Evolutionary conservation across 305 asterid genomes (phyloP).

Genomic region (Fraxinus velutina): DNA sequence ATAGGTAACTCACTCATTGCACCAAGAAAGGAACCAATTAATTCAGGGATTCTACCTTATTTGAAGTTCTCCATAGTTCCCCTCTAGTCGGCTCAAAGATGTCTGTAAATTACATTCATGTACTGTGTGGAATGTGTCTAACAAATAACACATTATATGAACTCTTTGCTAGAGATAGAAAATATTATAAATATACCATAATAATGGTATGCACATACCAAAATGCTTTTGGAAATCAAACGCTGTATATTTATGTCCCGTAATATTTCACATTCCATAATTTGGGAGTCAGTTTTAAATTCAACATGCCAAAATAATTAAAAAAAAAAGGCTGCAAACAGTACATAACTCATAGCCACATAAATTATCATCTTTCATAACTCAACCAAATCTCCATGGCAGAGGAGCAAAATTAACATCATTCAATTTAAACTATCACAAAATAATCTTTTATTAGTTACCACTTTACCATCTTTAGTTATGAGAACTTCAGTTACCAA

Average conservation of each 20-base stretch:
- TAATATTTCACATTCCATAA: neutral
- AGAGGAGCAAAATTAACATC: neutral
- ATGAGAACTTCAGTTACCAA: neutral
- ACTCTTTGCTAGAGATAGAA: neutral
- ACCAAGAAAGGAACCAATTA: neutral
- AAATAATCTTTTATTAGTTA: neutral
- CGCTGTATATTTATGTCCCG: neutral
- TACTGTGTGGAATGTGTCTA: neutral
- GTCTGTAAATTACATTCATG: neutral
- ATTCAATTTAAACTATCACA: neutral
- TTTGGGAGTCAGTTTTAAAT: neutral
- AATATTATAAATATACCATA: neutral
- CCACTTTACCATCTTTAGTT: neutral
- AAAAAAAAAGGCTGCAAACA: neutral
- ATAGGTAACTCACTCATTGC: neutral
- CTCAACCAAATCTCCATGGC: neutral
- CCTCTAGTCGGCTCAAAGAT: neutral
- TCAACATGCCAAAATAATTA: neutral
- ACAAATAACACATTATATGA: neutral
- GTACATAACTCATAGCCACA: neutral
- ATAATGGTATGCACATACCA: neutral
- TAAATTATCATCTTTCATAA: neutral
- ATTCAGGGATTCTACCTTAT: neutral
- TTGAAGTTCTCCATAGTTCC: neutral
- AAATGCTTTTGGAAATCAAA: neutral